Base-by-base conservation (phyloP, 2,329 filamentous ascomycete genomes). In the Paecilomyces dactylethromorphus region DNA sequence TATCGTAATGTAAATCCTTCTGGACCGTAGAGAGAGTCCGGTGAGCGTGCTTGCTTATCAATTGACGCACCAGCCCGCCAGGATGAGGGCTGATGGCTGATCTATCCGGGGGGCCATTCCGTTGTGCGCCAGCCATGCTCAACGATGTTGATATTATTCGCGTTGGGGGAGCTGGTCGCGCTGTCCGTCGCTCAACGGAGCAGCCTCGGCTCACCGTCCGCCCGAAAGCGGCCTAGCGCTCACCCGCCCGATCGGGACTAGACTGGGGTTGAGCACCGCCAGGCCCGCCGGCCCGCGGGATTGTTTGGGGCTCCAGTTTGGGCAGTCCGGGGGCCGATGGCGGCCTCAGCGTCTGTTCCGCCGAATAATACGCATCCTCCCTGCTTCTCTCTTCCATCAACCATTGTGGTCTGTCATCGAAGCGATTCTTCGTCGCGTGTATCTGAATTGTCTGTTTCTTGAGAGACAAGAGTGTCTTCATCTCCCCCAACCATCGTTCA, bases 171-270 rank as follows among this genome's bases (percentile, higher is more conserved):
- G 26, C 33, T 21, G 15, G 11, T 45, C 18, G 3, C 4, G 21
- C 15, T 52, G 50, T 22, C 65, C 64, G 65, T 45, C 52, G 56
- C 60, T 60, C 65, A 65, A 66, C 62, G 59, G 62, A 61, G 59
- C 53, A n/a, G 21, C 32, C 32, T 21, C 54, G 29, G 21, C 26
- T 56, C 59, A 63, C 61, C 59, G 61, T 58, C 58, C 35, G 59
- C 4, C 59, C 57, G 22, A 26, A 60, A 55, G 18, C n/a, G 54
- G 61, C 29, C 54, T 63, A 63, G 61, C 53, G 56, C 56, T 2
- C 33, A 15, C 5, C 15, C 7, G 11, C 15, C 54, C 39, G 15
- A 15, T 49, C 15, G 15, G 33, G 54, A 39, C 32, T 56, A 56
- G 54, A 31, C n/a, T 26, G 5, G 33, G 32, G 32, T 33, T 15